Percentiles rank a stretch among this genome's conserved stretches.
These are phyloP conservation scores for Laetiporus sulphureus DNA, from an alignment of 1,284 basidiomycete genomes.

Conservation along the genomic window DNA sequence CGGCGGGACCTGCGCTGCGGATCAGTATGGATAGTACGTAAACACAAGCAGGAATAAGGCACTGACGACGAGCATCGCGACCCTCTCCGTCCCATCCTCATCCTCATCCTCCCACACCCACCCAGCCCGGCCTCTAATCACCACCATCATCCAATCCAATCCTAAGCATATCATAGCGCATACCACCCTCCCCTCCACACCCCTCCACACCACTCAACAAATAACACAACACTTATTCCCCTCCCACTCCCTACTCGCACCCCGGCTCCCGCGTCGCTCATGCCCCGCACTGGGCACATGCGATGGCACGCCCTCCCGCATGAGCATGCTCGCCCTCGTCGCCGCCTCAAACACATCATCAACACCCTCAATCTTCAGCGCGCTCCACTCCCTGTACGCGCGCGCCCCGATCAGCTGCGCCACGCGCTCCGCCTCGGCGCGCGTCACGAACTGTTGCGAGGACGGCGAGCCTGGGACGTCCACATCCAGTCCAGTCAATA, in stretches of 20 bases:
- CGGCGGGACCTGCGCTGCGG: too few species aligned
- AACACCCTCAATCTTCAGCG: conserved; percentile 87
- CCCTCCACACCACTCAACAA: conserved; percentile 18
- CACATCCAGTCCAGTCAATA: too few species aligned
- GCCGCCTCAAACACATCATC: conserved; percentile 95
- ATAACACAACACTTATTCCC: conserved; percentile 34
- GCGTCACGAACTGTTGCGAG: conserved; percentile 49
- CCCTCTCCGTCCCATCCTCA: too few species aligned
- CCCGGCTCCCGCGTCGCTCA: conserved; percentile 34
- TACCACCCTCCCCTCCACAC: neutral
- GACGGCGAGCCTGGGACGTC: conserved; percentile 14
- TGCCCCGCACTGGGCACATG: conserved; percentile 23
- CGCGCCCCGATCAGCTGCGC: conserved; percentile 80
- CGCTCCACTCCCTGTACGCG: conserved; percentile 90
- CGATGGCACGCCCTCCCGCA: conserved; percentile 73
- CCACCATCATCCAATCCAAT: too few species aligned
- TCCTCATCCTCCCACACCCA: too few species aligned
- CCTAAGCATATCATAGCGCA: too few species aligned
- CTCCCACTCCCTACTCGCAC: conserved; percentile 37
- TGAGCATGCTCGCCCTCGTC: conserved; percentile 89
- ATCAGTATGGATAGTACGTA: too few species aligned
- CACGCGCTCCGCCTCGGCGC: conserved; percentile 71
- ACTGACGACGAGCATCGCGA: too few species aligned
- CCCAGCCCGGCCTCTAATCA: too few species aligned
- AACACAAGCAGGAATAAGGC: too few species aligned